Conservation (phyloP, 2,329 filamentous ascomycete species). For the Fusarium xylarioides region DNA sequence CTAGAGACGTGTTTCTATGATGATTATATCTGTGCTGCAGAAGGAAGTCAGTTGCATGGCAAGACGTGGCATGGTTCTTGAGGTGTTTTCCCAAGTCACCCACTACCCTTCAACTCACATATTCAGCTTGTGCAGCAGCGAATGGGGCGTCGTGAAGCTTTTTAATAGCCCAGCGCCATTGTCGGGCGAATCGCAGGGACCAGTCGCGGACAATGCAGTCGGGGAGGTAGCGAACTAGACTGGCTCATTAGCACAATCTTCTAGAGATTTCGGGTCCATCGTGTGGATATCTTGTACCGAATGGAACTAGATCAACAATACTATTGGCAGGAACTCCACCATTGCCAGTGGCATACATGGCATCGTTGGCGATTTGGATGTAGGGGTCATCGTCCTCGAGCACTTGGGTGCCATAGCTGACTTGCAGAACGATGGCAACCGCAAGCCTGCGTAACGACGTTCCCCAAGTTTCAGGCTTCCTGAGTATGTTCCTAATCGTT, state of each 20-base stretch:
- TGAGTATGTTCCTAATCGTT: conserved; percentile 35
- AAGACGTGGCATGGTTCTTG: not conserved
- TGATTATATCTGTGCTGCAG: conserved; percentile 12
- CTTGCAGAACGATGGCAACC: conserved; percentile 46
- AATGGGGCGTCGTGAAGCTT: conserved; percentile 48
- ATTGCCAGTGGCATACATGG: conserved; percentile 46
- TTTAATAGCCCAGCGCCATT: conserved; percentile 48
- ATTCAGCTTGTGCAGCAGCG: conserved; percentile 39
- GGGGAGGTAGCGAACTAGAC: conserved; percentile 39
- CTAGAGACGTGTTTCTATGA: conserved; percentile 37
- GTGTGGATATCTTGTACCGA: conserved; percentile 31
- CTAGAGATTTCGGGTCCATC: not conserved
- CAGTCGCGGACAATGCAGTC: conserved; percentile 45
- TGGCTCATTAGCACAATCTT: conserved; percentile 8
- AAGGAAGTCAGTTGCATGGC: conserved; percentile 17
- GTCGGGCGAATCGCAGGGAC: conserved; percentile 45
- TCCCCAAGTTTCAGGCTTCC: conserved; percentile 35
- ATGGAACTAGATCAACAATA: conserved; percentile 58
- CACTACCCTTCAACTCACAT: conserved; percentile 33
- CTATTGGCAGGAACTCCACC: conserved; percentile 45
- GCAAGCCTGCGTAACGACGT: conserved; percentile 43
- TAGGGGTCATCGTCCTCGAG: conserved; percentile 43
- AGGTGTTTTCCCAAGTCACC: not conserved
- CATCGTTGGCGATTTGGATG: conserved; percentile 44
- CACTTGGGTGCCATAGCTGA: conserved; percentile 46